phyloP scores from a whole-genome alignment of 495 filamentous ascomycete species.

The Tetracladium setigerum region DNA sequence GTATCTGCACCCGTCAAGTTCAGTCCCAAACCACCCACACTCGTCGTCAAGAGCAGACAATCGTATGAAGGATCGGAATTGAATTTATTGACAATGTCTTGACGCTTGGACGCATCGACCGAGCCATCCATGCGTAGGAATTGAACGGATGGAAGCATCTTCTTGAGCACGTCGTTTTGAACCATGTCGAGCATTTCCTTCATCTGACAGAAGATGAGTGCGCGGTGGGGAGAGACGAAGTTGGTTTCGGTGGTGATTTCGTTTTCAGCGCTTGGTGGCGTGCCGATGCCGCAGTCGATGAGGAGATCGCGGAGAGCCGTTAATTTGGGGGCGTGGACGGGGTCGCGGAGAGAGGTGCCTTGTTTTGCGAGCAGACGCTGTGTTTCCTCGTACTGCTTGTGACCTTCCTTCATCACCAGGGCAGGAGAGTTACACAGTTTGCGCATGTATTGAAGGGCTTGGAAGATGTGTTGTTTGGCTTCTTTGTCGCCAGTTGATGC shows the following conservation, averaged over 20 bases:
- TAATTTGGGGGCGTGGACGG: slow-evolving; percentile 86
- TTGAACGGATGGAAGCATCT: slow-evolving; percentile 77
- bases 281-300: slow-evolving; percentile 91
- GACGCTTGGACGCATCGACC: slow-evolving; percentile 82
- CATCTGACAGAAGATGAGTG: slow-evolving; percentile 97
- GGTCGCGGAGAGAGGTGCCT: slow-evolving; percentile 71
- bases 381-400: slow-evolving; percentile 83
- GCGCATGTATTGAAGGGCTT: slow-evolving; percentile 98
- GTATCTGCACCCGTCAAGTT: slow-evolving; percentile 97
- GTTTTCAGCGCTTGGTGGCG: slow-evolving; percentile 46
- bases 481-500: slow-evolving; percentile 75
- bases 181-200: slow-evolving; percentile 99
- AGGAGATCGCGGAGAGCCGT: slow-evolving; percentile 81
- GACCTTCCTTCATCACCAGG: slow-evolving; percentile 86
- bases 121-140: slow-evolving; percentile 87
- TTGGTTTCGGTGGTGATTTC: slow-evolving; percentile 59
- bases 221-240: slow-evolving; percentile 84
- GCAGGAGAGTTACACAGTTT: slow-evolving; percentile 97
- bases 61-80: slow-evolving; percentile 96
- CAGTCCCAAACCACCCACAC: slow-evolving; percentile 87
- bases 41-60: slow-evolving; percentile 84
- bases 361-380: slow-evolving; percentile 64
- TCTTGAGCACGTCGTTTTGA: slow-evolving; percentile 79
- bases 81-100: slow-evolving; percentile 97
- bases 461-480: slow-evolving; percentile 97